Conservation (phyloP, 495 filamentous ascomycete species). For the Aeminium ludgeri region DNA sequence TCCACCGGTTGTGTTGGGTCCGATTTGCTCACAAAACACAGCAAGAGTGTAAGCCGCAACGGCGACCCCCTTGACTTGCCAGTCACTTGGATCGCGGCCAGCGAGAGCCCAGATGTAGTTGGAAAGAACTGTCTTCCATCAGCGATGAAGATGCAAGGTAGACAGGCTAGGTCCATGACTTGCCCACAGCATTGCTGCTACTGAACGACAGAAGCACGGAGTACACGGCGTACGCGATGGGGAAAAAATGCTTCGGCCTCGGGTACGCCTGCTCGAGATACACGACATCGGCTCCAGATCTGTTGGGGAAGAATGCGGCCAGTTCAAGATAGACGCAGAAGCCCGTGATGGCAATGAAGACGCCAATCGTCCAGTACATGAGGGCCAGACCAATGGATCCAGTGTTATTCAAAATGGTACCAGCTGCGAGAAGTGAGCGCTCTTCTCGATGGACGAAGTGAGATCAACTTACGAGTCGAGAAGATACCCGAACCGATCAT, state of each 20-base stretch:
- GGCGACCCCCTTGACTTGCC: slow-evolving; percentile 48
- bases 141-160: too few species aligned
- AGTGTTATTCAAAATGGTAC: slow-evolving; percentile 26
- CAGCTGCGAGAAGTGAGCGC: too few species aligned
- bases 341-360: slow-evolving; percentile 32
- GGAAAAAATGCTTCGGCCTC: slow-evolving; percentile 43
- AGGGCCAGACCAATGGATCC: slow-evolving; percentile 43
- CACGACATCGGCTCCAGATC: slow-evolving; percentile 47
- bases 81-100: slow-evolving; percentile 30
- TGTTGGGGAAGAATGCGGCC: slow-evolving; percentile 44
- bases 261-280: slow-evolving; percentile 52
- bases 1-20: too few species aligned
- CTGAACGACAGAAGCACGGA: slow-evolving; percentile 43
- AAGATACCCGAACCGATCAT: slow-evolving; percentile 55
- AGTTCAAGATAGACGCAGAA: slow-evolving; percentile 44
- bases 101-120: slow-evolving; percentile 39
- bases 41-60: slow-evolving; percentile 42
- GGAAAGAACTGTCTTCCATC: slow-evolving; percentile 25
- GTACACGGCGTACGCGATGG: slow-evolving; percentile 42
- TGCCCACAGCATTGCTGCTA: slow-evolving; percentile 40
- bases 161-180: too few species aligned
- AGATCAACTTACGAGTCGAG: slow-evolving; percentile 31
- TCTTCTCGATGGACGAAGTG: slow-evolving; percentile 27
- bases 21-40: slow-evolving; percentile 26
- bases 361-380: slow-evolving; percentile 45